These are phyloP conservation scores for Penicillium longicatenatum DNA, from an alignment of 495 filamentous ascomycete species.

Conservation along the genomic window DNA sequence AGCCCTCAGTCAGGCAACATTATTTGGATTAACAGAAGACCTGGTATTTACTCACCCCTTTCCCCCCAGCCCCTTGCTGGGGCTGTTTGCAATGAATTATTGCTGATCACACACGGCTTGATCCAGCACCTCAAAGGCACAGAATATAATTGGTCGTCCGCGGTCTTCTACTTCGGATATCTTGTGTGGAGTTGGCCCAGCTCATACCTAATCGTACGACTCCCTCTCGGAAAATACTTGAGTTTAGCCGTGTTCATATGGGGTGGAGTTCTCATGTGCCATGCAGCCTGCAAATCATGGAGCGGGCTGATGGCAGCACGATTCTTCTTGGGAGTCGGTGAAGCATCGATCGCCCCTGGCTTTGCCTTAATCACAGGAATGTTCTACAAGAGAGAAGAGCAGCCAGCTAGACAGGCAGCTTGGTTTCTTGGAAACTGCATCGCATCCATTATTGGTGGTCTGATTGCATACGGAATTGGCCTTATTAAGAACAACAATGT, in stretches of 20 bases:
- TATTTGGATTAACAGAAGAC: slow-evolving; percentile 50
- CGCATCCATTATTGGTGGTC: slow-evolving; percentile 49
- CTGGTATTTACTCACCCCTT: slow-evolving; percentile 25
- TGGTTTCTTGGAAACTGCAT: slow-evolving; percentile 57
- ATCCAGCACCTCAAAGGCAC: slow-evolving; percentile 35
- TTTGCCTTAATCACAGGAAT: slow-evolving; percentile 60
- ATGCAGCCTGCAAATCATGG: slow-evolving; percentile 52
- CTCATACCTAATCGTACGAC: slow-evolving; percentile 50
- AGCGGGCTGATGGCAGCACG: slow-evolving; percentile 49
- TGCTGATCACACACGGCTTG: background rate
- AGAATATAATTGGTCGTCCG: slow-evolving; percentile 52
- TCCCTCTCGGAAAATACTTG: slow-evolving; percentile 55
- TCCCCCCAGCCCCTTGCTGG: background rate
- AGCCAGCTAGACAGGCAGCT: slow-evolving; percentile 54
- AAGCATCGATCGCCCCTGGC: slow-evolving; percentile 58
- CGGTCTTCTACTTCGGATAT: slow-evolving; percentile 54
- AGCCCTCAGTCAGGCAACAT: slow-evolving; percentile 54
- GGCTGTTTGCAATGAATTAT: background rate
- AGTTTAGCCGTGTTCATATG: slow-evolving; percentile 35
- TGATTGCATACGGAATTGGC: slow-evolving; percentile 47
- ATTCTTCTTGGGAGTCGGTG: slow-evolving; percentile 57
- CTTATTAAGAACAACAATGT: slow-evolving; percentile 28
- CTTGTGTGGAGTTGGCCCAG: slow-evolving; percentile 53
- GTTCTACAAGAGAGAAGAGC: slow-evolving; percentile 56
- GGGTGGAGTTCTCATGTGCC: slow-evolving; percentile 35